Evolutionary conservation across 495 filamentous ascomycete genomes (phyloP), one percentile per base, ranked within the genome.

Genomic region (Cercophora sp.): DNA sequence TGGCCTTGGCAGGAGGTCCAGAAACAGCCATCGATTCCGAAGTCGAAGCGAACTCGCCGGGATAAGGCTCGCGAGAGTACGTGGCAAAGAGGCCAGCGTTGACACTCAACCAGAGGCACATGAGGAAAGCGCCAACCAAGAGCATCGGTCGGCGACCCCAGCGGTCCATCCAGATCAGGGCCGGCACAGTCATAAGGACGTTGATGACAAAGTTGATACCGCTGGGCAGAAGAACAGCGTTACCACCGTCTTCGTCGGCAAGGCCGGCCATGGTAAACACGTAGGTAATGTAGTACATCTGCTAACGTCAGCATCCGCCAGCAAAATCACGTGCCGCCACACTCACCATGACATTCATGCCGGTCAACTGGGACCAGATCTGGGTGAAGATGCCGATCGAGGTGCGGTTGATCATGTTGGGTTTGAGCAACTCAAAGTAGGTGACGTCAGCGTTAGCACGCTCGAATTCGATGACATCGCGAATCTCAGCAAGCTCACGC

Each of bases 291-390:
- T 78, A 79, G 65, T 77, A 79, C 68, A 68, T 70, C 64, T 65
- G 22, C 0, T 26, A 27, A 4, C 19, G 25, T 57, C 68, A 65
- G 55, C 44, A 51, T 6, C 46, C 24, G 48, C 50, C 11, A 60
- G 55, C 53, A 65, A 59, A 16, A 20, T 37, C 10, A 40, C 58
- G 68, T 40, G 69, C 76, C 37, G 79, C 77, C 52, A 81, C 70
- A 58, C 54, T 9, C 81, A 89, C 89, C 86, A 91, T 91, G 10
- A 89, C 86, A 62, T 90, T 91, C 84, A 89, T 89, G 11, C 88
- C 88, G 0, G 86, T 88, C 16, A 92, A 72, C 60, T 93, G 88
- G 23, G 82, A 84, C 88, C 88, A 92, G 62, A 93, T 86, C 64
- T 91, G 88, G 0, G 83, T 87, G 59, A 89, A 89, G 37, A 91